Percentiles rank a stretch among this genome's conserved stretches.
These are phyloP conservation scores for Prosopis cineraria DNA, from an alignment of 306 rosid species.

Conservation along the genomic window DNA sequence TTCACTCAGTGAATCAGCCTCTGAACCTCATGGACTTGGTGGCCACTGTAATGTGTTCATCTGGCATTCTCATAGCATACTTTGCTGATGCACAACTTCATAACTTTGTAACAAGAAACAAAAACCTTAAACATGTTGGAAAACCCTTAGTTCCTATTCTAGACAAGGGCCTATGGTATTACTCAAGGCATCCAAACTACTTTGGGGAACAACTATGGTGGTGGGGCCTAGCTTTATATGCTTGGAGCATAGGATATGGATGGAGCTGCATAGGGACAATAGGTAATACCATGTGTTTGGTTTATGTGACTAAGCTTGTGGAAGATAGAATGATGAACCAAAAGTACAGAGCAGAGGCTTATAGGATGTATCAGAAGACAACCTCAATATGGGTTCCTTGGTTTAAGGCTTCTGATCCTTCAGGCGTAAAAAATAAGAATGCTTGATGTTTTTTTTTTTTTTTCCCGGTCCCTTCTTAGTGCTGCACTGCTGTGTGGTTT, in stretches of 20 bases:
- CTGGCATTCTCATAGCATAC: conserved; percentile 77
- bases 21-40: conserved; percentile 67
- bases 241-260: conserved; percentile 74
- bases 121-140: conserved; percentile 56
- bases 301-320: conserved; percentile 82
- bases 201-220: conserved; percentile 94
- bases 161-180: conserved; percentile 79
- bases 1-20: conserved; percentile 65
- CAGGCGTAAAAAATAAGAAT: conserved; percentile 58
- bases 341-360: conserved; percentile 71
- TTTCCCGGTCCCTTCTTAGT: background rate
- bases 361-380: conserved; percentile 76
- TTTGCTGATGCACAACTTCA: conserved; percentile 82
- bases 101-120: conserved; percentile 63
- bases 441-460: conserved; percentile 48
- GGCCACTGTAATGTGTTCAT: conserved; percentile 52
- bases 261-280: conserved; percentile 76
- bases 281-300: conserved; percentile 73
- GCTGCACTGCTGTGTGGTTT: conserved; percentile 21
- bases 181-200: conserved; percentile 86
- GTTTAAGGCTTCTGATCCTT: conserved; percentile 56
- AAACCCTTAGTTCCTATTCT: conserved; percentile 57
- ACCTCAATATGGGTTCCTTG: conserved; percentile 92
- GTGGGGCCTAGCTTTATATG: conserved; percentile 83
- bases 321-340: conserved; percentile 79